Evolutionary conservation across 1,139 yeast genomes (phyloP).

Genomic region (Debaryomyces udenii): DNA sequence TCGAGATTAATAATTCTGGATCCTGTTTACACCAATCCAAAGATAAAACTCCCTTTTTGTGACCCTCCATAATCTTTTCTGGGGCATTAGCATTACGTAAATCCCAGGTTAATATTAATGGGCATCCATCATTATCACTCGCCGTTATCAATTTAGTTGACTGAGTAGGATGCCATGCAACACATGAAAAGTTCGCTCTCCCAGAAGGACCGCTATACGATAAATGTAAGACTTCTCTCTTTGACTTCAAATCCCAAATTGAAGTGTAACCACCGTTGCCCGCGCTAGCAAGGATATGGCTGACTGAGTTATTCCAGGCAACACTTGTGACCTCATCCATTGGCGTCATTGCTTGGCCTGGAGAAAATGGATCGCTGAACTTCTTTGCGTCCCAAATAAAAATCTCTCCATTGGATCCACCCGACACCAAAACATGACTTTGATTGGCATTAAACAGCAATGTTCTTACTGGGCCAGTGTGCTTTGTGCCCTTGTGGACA

Average conservation of each 20-base stretch:
- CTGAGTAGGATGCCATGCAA: constrained; percentile 83
- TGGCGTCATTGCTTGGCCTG: constrained; percentile 81
- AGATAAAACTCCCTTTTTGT: constrained; percentile 84
- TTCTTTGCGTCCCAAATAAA: constrained; percentile 85
- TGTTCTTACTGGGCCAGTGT: constrained; percentile 70
- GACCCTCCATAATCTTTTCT: constrained; percentile 74
- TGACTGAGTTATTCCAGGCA: constrained; percentile 86
- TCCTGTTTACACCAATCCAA: constrained; percentile 94
- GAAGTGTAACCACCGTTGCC: constrained; percentile 84
- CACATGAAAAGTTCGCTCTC: constrained; percentile 67
- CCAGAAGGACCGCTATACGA: constrained; percentile 59
- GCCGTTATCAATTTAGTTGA: constrained; percentile 89
- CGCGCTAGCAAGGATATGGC: constrained; percentile 90
- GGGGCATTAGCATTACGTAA: constrained; percentile 92
- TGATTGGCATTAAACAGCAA: constrained; percentile 80
- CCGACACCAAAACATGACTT: constrained; percentile 75
- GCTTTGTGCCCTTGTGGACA: constrained; percentile 55
- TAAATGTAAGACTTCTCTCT: constrained; percentile 85
- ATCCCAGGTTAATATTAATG: constrained; percentile 90
- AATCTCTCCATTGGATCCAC: constrained; percentile 85
- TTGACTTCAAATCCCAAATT: constrained; percentile 90
- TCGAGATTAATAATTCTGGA: constrained; percentile 72
- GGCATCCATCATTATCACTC: constrained; percentile 77
- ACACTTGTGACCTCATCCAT: constrained; percentile 80
- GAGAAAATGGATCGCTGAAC: constrained; percentile 61